Conservation (phyloP, 352 stramenopile species). For the Pythium pyrilobum region DNA sequence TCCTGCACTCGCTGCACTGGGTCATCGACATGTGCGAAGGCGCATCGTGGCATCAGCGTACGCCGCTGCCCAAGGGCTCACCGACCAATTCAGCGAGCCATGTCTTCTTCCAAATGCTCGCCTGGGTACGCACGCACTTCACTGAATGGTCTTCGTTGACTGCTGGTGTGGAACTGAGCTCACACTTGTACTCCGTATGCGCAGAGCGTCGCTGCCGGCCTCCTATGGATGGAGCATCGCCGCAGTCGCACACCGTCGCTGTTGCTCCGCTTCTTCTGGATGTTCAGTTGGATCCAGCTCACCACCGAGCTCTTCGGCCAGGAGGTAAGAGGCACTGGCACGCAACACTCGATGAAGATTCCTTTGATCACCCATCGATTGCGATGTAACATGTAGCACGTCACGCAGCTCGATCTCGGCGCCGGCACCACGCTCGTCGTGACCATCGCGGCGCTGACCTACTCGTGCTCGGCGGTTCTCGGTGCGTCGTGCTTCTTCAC, state of each 20-base stretch:
- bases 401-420: constrained; percentile 12
- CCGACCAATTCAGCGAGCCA: constrained; percentile 13
- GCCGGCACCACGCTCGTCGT: constrained; percentile 5
- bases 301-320: constrained; percentile 42
- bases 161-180: no score
- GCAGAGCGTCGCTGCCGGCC: background rate
- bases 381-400: constrained; percentile 6
- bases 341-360: background rate
- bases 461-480: constrained; percentile 36
- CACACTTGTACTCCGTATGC: background rate
- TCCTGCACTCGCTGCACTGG: constrained; percentile 44
- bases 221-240: constrained; percentile 79
- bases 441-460: constrained; percentile 30
- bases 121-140: constrained; percentile 33
- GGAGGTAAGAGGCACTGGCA: constrained; percentile 4
- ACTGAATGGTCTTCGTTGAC: no score
- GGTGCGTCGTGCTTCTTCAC: constrained; percentile 43
- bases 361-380: no score
- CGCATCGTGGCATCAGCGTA: constrained; percentile 30
- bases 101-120: constrained; percentile 47
- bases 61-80: background rate
- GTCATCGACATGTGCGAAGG: constrained; percentile 35
- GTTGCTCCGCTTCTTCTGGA: constrained; percentile 57
- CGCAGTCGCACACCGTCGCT: constrained; percentile 48
- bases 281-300: constrained; percentile 45